phyloP scores from a whole-genome alignment of 495 filamentous ascomycete genomes.

The Hypoxylon rickii region DNA sequence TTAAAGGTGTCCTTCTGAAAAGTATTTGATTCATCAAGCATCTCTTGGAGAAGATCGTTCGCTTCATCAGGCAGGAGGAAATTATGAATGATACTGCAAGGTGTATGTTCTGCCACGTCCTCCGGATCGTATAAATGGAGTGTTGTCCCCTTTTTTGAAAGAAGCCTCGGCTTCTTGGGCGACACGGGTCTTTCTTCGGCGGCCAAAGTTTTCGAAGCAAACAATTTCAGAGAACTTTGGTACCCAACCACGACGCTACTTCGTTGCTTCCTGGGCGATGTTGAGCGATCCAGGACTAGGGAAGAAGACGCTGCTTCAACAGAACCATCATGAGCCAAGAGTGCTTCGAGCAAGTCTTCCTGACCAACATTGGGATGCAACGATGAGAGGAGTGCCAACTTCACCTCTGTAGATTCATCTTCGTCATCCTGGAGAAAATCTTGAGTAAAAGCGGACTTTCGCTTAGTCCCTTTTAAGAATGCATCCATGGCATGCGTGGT shows the following conservation, averaged over 20 bases:
- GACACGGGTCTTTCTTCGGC: conserved; percentile 33
- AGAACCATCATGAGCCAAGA: conserved; percentile 77
- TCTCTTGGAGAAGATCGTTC: conserved; percentile 71
- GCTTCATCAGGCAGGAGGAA: conserved; percentile 77
- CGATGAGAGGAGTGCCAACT: conserved; percentile 81
- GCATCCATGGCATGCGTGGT: conserved; percentile 44
- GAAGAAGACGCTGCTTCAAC: conserved; percentile 65
- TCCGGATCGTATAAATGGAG: conserved; percentile 78
- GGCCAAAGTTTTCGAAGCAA: conserved; percentile 47
- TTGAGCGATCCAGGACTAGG: conserved; percentile 44
- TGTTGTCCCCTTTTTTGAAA: conserved; percentile 78
- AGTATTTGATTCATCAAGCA: conserved; percentile 74
- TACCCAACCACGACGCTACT: conserved; percentile 43
- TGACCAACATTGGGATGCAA: conserved; percentile 68
- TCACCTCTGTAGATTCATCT: conserved; percentile 83
- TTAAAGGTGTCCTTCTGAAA: conserved; percentile 78
- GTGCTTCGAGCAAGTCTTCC: conserved; percentile 72
- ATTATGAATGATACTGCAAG: conserved; percentile 89
- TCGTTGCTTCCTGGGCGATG: conserved; percentile 43
- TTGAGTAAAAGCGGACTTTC: conserved; percentile 41
- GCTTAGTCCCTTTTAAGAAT: conserved; percentile 50
- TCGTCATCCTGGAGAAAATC: conserved; percentile 26
- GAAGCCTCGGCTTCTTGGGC: conserved; percentile 51
- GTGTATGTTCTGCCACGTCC: conserved; percentile 78
- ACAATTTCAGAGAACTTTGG: conserved; percentile 63